These are phyloP conservation scores for Inonotus hispidus DNA, from an alignment of 1,284 basidiomycete species.

Conservation along the genomic window DNA sequence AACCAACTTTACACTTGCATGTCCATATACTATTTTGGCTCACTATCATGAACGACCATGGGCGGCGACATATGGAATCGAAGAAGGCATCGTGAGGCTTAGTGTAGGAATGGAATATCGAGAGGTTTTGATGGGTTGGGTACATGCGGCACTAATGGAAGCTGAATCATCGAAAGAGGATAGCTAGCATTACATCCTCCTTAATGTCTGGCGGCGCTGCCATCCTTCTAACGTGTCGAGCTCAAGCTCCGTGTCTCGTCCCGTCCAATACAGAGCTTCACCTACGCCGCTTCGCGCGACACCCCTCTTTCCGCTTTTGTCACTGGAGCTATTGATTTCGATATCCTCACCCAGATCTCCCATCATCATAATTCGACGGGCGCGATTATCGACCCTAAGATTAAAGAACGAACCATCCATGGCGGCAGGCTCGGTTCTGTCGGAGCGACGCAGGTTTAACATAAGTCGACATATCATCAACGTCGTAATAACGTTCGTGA, in stretches of 20 bases:
- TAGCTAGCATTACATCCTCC: no score
- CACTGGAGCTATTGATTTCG: constrained; percentile 3
- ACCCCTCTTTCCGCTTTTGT: not conserved
- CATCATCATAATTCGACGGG: not conserved
- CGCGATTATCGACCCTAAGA: not conserved
- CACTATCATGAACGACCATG: constrained; percentile 91
- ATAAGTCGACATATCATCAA: constrained; percentile 14
- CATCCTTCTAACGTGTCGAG: not conserved
- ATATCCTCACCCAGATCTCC: constrained; percentile 10
- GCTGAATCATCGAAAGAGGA: constrained; percentile 41
- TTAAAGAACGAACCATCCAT: not conserved
- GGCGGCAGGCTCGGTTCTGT: not conserved
- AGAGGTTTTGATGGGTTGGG: constrained; percentile 52
- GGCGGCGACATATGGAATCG: constrained; percentile 86
- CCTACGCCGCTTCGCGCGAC: not conserved
- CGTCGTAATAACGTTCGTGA: constrained; percentile 9
- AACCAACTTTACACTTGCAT: constrained; percentile 95
- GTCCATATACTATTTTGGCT: constrained; percentile 90
- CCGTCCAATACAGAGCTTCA: not conserved
- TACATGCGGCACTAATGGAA: constrained; percentile 64
- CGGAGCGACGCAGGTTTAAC: constrained; percentile 6
- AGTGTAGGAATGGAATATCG: constrained; percentile 89
- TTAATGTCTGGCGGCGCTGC: not conserved
- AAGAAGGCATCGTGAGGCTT: constrained; percentile 78
- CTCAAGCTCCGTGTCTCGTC: not conserved